Conservation (phyloP, 768 basidiomycete genomes). For the Lactarius tabidus region DNA sequence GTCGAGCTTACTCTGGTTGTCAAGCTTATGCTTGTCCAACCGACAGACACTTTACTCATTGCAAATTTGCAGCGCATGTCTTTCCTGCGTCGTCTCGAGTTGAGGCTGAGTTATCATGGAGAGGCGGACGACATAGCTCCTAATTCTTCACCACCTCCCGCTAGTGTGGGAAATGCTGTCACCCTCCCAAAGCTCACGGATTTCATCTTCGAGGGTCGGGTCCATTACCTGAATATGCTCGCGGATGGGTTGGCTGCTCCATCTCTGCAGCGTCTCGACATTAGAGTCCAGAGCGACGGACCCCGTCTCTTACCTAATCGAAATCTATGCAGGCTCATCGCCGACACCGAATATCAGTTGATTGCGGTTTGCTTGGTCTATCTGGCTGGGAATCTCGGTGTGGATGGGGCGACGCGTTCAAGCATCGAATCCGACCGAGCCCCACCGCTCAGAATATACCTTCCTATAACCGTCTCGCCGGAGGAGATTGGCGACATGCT, state of each 20-base stretch:
- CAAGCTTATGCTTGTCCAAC: background rate
- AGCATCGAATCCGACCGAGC: background rate
- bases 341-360: background rate
- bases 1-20: background rate
- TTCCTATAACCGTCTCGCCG: background rate
- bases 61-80: background rate
- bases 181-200: background rate
- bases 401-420: background rate
- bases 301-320: background rate
- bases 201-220: background rate
- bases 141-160: background rate
- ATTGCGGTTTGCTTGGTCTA: background rate
- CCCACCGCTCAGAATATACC: background rate
- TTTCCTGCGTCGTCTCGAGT: background rate
- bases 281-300: background rate
- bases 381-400: accelerated
- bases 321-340: background rate
- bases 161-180: background rate
- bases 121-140: background rate
- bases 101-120: background rate
- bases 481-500: background rate
- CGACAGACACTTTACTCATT: background rate
- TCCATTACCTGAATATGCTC: background rate
- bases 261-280: background rate
- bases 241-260: constrained; percentile 1